Evolutionary conservation across 2,329 filamentous ascomycete species (phyloP), one percentile per base, ranked within the genome.

Genomic region (Neofusicoccum laricinum): DNA sequence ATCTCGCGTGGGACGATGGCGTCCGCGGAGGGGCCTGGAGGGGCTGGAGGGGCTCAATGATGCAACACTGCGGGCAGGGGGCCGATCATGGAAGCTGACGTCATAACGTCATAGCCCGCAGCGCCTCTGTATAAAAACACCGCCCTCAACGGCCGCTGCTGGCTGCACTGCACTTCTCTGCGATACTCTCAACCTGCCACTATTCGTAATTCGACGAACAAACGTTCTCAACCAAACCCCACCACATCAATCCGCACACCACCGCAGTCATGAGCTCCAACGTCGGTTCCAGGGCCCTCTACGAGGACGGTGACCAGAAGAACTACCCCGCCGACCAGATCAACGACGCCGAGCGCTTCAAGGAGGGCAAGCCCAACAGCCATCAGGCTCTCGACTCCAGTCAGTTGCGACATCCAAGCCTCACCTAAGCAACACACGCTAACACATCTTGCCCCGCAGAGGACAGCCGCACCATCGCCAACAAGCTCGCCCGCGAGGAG

Each of bases 261-360:
- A 55, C 48, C 32, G 25, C 36, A 51, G 62, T 7, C 55, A 83
- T 85, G 81, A 81, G 79, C 70, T 91, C 89, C 65, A 89, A 82
- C 73, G 90, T 94, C 73, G 91, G 91, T 69, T 83, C 81, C 75
- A 71, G 78, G 67, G 75, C 78, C 66, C 79, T 92, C 75, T 93
- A 95, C 79, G 90, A 93, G 79, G 88, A 84, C 64, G 89, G 88
- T 65, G 91, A 95, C 78, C 91, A 95, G 82, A 85, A 86, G 71
- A 92, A 87, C 75, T 75, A 78, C 67, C 84, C 86, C 67, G 74
- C 84, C 65, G 81, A 84, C 2, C 79, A 84, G 66, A 68, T 81
- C 61, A 78, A 82, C 46, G 77, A 83, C 25, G 80, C 82, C 19
- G 80, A 85, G 59, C 83, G 87, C 66, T 95, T 86, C 80, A 80